Evolutionary conservation across 2,329 filamentous ascomycete species (phyloP), one percentile per base, ranked within the genome.

Genomic region (Aspergillus ruber): DNA sequence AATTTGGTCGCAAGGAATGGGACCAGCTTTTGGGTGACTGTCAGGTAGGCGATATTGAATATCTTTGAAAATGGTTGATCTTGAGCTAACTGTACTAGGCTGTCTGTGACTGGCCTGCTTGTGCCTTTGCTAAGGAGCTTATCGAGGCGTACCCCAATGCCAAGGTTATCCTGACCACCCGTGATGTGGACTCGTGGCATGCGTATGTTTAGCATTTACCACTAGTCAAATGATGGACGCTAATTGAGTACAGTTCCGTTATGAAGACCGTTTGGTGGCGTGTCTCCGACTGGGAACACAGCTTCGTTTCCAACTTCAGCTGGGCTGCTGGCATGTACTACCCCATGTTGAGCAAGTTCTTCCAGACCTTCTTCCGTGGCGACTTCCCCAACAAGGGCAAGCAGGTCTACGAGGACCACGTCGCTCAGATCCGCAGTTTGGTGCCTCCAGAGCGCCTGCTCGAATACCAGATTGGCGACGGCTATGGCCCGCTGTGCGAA

Each of bases 111-210:
- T 84, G 79, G 79, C 83, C 83, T 7, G 79, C 81, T 20, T 79
- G 82, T 40, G 79, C 80, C 39, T 88, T 88, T 58, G 80, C 81
- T 45, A 78, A 82, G 64, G 84, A 87, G 64, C 74, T 88, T 51
- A 83, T 86, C 52, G 79, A 83, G 59, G 81, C 82, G 13, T 88
- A 87, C 62, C 84, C 84, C 1, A 81, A 86, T 47, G 84, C 84
- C 49, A 87, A 87, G 67, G 79, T 87, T 46, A 76, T 88, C 43
- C 71, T 88, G 52, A 84, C 82, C 12, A 83, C 77, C 48, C 78
- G 83, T 41, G 81, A 85, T 48, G 79, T 85, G 33, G 74, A 86
- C 63, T 78, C 79, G 36, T 86, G 83, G 81, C 73, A 77, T 57
- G 71, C 72, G 51, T 77, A 65, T 25, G 61, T 61, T 45, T 29